Evolutionary conservation across 2,329 filamentous ascomycete genomes (phyloP), one percentile per base, ranked within the genome.

Genomic region (Nemania sp.): DNA sequence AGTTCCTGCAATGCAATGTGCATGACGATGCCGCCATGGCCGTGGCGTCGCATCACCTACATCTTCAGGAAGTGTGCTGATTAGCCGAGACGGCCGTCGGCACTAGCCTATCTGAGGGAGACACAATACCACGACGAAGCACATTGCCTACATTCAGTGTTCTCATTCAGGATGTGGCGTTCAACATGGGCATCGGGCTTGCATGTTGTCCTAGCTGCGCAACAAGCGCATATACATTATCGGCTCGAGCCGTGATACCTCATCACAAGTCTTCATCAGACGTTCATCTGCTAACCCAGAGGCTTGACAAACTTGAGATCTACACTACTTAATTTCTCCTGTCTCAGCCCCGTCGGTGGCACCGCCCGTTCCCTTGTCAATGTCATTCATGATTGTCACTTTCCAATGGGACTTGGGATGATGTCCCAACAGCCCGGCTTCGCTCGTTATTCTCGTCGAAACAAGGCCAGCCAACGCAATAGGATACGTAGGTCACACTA

Each of bases 381-480:
- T n/a, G 39, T 45, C 54, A 49, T 34, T 32, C 46, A 32, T 58
- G 50, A 56, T 42, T 58, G 39, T 58, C 57, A 57, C 50, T 25
- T 56, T 54, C 37, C 42, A 15, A 39, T 57, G 52, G 25, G 57
- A 57, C 54, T 58, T 51, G 62, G 54, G 35, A 58, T 48, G 56
- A 66, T 29, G 15, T 29, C 9, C 18, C 43, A 61, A 57, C 9
- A 42, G 18, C 52, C 54, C 53, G 47, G 52, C 62, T 54, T 48
- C 15, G 29, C 32, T 47, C 20, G 29, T 45, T 40, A 42, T 25
- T 59, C 25, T 60, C 52, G 59, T 58, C 50, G 59, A 65, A 55
- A 63, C 57, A 61, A 62, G 50, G 64, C 64, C 56, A 67, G 50
- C 59, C 54, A 60, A 60, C 45, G 57, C 53, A 57, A 57, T 49